phyloP scores from a whole-genome alignment of 805 yeast species.

The Ogataea methanolica region DNA sequence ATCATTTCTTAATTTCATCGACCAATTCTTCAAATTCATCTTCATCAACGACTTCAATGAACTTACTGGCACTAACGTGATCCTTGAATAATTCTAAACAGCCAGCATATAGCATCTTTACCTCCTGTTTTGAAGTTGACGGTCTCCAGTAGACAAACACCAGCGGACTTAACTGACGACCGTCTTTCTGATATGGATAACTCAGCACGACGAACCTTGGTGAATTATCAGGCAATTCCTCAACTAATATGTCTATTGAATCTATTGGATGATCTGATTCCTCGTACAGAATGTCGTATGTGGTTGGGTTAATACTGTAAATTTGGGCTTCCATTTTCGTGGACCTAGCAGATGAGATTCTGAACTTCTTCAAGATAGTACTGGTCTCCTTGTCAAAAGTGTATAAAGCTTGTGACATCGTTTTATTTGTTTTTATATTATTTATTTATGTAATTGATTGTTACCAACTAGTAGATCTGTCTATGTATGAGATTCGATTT shows the following conservation, averaged over 20 bases:
- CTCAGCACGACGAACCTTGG: constrained; percentile 76
- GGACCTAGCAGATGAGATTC: constrained; percentile 66
- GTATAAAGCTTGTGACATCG: constrained; percentile 51
- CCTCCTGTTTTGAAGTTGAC: constrained; percentile 74
- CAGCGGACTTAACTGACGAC: constrained; percentile 67
- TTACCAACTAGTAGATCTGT: too few relatives aligned
- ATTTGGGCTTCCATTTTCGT: constrained; percentile 57
- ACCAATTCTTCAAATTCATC: constrained; percentile 65
- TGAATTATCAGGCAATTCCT: constrained; percentile 74
- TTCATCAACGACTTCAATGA: constrained; percentile 59
- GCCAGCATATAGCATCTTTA: constrained; percentile 87
- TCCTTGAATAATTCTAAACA: constrained; percentile 77
- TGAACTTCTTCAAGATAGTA: constrained; percentile 60
- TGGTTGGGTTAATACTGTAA: constrained; percentile 51
- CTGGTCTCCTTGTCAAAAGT: constrained; percentile 59
- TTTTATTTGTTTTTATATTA: not conserved
- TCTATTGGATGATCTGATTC: constrained; percentile 29
- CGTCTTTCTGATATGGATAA: constrained; percentile 72
- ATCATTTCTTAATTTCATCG: constrained; percentile 24
- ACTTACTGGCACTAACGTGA: constrained; percentile 68
- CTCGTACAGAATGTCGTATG: constrained; percentile 49
- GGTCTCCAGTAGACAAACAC: constrained; percentile 88
- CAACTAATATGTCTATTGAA: constrained; percentile 48
- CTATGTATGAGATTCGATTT: too few relatives aligned
- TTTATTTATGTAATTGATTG: too few relatives aligned